Evolutionary conservation across 208 protist genomes (phyloP).

Genomic region (Crithidia mellificae): DNA sequence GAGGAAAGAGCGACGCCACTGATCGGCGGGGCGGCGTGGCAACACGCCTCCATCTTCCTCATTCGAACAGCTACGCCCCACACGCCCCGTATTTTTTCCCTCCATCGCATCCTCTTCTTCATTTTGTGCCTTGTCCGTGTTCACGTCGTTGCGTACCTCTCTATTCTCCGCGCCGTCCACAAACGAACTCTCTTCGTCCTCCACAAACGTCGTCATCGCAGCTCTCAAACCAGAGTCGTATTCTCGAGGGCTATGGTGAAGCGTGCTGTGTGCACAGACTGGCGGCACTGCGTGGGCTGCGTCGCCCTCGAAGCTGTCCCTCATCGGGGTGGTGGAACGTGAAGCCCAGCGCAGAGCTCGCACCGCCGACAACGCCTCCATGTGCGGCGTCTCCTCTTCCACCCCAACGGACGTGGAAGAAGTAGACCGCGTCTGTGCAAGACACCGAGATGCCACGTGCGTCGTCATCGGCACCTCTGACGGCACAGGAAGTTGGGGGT

Average conservation of each 20-base stretch:
- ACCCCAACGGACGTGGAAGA: background rate
- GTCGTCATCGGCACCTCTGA: too few relatives aligned
- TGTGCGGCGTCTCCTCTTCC: background rate
- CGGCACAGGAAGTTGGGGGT: too few relatives aligned
- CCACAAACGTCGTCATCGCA: constrained; percentile 1
- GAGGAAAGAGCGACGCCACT: background rate
- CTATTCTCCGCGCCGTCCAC: background rate
- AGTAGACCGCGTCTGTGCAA: background rate
- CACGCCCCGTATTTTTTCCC: too few relatives aligned
- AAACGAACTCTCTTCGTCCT: background rate
- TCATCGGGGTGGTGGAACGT: constrained; percentile 5
- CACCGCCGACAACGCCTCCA: background rate
- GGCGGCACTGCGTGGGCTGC: background rate
- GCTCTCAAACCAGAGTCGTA: too few relatives aligned
- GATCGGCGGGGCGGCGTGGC: background rate
- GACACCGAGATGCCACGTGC: background rate
- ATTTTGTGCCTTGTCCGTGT: background rate
- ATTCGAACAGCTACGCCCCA: too few relatives aligned
- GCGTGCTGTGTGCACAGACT: too few relatives aligned
- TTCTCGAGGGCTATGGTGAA: too few relatives aligned
- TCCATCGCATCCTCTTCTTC: background rate
- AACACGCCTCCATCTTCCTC: too few relatives aligned
- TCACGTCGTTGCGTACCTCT: background rate
- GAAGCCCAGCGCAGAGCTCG: constrained; percentile 21
- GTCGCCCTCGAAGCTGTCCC: background rate